Evolutionary conservation across 2,329 filamentous ascomycete species (phyloP), one percentile per base, ranked within the genome.

Genomic region (Tolypocladium amazonense): DNA sequence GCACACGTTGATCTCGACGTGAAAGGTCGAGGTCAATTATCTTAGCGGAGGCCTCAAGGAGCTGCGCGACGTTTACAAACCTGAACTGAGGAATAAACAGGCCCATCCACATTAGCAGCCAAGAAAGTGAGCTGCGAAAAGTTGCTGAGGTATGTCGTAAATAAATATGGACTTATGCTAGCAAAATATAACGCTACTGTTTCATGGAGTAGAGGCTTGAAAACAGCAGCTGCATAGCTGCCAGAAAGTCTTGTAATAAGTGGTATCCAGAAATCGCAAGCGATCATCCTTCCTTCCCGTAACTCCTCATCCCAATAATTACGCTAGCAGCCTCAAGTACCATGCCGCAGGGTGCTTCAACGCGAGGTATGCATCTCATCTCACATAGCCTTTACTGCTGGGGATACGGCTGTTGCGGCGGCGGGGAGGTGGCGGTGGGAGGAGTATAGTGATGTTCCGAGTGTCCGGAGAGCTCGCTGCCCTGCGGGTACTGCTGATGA

Each of bases 401-500:
- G 15, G 45, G 58, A 23, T 61, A 58, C 50, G 45, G 57, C 53
- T 61, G 55, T 8, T 59, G 57, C 37, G 35, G 53, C 11, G 53
- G 55, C 30, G 54, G 55, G 7, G 59, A 58, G 23, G 23, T 30
- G 8, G 37, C 23, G 23, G 38, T 38, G 11, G 59, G 20, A 14
- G 43, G 57, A 58, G 41, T 30, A 18, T 56, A 23, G 20, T 45
- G 27, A 7, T 47, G 45, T 35, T 45, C 37, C 38, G 57, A 58
- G 47, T 27, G 57, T 23, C 45, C 58, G 18, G 60, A 45, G 15
- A 50, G 25, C 52, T 60, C 58, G 52, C 45, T 60, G 8, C 50
- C 35, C 2, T 66, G 62, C 54, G 64, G 63, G 43, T 65, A 63
- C 57, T 66, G 67, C 61, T 8, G 66, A 60, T 12, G 64, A 65